phyloP scores from a whole-genome alignment of 2,329 filamentous ascomycete genomes.

The Botrytis galanthina region DNA sequence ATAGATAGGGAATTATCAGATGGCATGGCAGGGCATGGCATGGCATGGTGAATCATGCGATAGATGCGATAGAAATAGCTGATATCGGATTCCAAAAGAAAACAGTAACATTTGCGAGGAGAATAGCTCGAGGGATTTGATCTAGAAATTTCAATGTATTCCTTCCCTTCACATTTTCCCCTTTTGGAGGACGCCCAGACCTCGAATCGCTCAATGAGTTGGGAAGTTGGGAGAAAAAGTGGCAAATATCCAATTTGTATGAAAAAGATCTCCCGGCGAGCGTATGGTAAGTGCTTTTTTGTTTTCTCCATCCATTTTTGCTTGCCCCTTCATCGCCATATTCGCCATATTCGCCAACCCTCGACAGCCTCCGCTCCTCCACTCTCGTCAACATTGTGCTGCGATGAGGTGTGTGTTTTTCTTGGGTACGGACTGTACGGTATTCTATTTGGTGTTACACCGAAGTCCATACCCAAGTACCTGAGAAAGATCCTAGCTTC shows the following conservation, averaged over 20 bases:
- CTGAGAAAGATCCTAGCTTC: constrained; percentile 6
- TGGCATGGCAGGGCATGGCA: constrained; percentile 1
- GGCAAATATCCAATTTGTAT: neutral
- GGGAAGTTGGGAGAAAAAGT: neutral
- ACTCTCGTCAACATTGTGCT: neutral
- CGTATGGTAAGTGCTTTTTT: constrained; percentile 16
- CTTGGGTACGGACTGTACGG: neutral
- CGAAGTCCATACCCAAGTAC: neutral
- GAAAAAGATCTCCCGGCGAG: constrained; percentile 14
- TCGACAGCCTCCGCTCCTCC: neutral
- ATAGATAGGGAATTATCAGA: neutral
- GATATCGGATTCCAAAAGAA: constrained; percentile 5
- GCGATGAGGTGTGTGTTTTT: neutral
- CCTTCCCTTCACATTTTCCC: neutral
- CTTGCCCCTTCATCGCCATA: neutral
- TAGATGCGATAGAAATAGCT: constrained; percentile 8
- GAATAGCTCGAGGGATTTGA: neutral
- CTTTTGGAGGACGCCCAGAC: neutral
- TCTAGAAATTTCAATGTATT: neutral
- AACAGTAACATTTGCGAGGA: constrained; percentile 6
- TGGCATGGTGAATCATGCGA: constrained; percentile 5
- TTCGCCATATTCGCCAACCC: neutral
- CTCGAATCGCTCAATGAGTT: neutral
- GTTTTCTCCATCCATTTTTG: neutral
- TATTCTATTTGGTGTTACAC: neutral